Percentiles rank a stretch among this genome's conserved stretches.
Conservation (phyloP, 1,284 basidiomycete genomes). For the Cryptococcus sp. region DNA sequence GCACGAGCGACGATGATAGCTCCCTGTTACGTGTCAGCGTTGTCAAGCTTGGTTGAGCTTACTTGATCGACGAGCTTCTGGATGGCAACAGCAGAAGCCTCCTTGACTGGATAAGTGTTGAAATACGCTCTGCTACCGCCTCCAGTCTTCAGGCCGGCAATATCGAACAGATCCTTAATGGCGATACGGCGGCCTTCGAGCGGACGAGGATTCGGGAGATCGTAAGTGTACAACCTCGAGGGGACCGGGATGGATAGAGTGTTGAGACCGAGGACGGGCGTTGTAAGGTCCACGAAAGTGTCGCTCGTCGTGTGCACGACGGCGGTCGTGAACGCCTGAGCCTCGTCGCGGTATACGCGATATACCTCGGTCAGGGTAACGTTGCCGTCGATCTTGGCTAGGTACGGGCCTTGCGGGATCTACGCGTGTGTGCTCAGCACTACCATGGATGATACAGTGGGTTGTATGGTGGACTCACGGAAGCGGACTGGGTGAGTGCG, state of each 20-base stretch:
- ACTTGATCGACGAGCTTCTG: constrained; percentile 54
- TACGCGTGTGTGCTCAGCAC: no score
- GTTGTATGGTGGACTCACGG: no score
- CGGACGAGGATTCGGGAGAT: constrained; percentile 25
- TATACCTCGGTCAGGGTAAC: constrained; percentile 33
- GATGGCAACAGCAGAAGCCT: constrained; percentile 43
- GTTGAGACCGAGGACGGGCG: constrained; percentile 24
- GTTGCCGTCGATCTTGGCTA: constrained; percentile 23
- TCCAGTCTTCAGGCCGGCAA: constrained; percentile 31
- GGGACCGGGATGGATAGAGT: constrained; percentile 39
- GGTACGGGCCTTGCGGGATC: constrained; percentile 37
- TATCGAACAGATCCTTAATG: constrained; percentile 36
- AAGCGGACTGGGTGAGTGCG: background rate
- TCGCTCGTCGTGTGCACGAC: constrained; percentile 20
- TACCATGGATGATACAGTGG: no score
- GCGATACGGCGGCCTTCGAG: constrained; percentile 38
- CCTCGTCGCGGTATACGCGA: constrained; percentile 34
- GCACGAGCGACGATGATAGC: constrained; percentile 61
- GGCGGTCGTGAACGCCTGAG: constrained; percentile 33
- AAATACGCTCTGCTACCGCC: constrained; percentile 35
- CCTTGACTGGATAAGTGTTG: constrained; percentile 24
- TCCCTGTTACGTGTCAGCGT: constrained; percentile 47
- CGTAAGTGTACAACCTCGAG: constrained; percentile 32
- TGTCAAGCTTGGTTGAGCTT: constrained; percentile 23
- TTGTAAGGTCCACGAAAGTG: constrained; percentile 23